Evolutionary conservation across 2,329 filamentous ascomycete genomes (phyloP).

Genomic region (Neopestalotiopsis rosae): DNA sequence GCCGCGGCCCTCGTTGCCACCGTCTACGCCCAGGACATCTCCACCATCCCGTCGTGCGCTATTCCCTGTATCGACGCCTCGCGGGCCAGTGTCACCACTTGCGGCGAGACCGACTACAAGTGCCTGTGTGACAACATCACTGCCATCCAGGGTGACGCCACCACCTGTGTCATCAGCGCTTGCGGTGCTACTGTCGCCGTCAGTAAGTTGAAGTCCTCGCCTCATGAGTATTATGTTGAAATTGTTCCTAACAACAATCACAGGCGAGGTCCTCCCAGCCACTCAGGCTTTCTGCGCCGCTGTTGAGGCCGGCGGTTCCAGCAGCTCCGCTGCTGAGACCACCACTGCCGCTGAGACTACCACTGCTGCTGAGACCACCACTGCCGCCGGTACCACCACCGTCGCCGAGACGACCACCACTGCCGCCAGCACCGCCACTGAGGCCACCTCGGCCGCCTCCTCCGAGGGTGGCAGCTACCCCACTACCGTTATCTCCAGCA

Average conservation of each 20-base stretch:
- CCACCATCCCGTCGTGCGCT: constrained; percentile 30
- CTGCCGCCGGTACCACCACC: constrained; percentile 11
- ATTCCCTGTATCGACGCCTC: constrained; percentile 29
- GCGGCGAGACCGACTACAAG: constrained; percentile 27
- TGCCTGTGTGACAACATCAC: constrained; percentile 32
- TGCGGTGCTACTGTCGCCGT: constrained; percentile 27
- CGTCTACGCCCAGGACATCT: constrained; percentile 29
- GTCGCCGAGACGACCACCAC: constrained; percentile 4
- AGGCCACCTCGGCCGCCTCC: background rate
- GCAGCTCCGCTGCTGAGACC: background rate
- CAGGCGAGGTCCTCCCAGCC: constrained; percentile 29
- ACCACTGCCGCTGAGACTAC: constrained; percentile 7
- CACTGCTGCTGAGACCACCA: constrained; percentile 10
- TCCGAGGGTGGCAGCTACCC: background rate
- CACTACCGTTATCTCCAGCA: constrained; percentile 1
- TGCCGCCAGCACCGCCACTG: background rate
- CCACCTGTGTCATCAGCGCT: constrained; percentile 26
- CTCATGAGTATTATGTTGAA: background rate
- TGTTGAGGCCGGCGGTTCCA: constrained; percentile 23
- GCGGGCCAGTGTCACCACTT: constrained; percentile 23
- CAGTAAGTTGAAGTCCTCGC: constrained; percentile 11
- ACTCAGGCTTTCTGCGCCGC: constrained; percentile 28
- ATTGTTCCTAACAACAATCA: background rate
- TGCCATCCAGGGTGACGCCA: constrained; percentile 25
- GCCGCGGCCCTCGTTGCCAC: constrained; percentile 26